Base-by-base conservation (phyloP, 2,329 filamentous ascomycete genomes). In the Zasmidium cellare region DNA sequence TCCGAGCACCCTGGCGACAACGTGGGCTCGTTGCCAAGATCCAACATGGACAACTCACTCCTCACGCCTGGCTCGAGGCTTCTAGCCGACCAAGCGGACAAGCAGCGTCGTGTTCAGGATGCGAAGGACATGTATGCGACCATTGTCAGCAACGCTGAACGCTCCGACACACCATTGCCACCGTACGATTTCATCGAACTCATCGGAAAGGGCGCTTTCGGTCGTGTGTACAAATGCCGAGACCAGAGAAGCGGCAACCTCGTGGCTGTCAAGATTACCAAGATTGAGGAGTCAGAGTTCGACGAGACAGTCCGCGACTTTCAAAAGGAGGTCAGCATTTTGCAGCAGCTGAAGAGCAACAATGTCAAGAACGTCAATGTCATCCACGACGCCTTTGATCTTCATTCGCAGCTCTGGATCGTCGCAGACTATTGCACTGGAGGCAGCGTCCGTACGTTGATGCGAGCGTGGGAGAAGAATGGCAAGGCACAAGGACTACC, bases 401-500 rank as follows among this genome's bases (percentile, higher is more conserved):
- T 93, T 38, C 88, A 89, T 45, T 87, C 89, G 65, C 85, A 90
- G 59, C 87, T 96, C 77, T 96, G 91, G 91, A 90, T 94, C 78
- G 85, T 94, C 56, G 92, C 89, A 58, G 90, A 94, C 75, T 92
- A 92, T 73, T 92, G 90, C 67, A 89, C 88, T 5, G 91, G 91
- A 61, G 91, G 91, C 50, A 94, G 90, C 72, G 87, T 96, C 6
- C 80, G 84, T 58, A 87, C 85, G 9, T 68, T 88, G 65, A 84
- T 87, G 79, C 77, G 79, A 59, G 60, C 64, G 14, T 66, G 60
- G 23, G 58, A 63, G 49, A 61, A 55, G 31, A 48, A 59, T 20
- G 56, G 60, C 41, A 58, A 56, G 48, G 52, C 61, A 3, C 66
- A 69, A 11, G 75, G 74, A 18, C 74, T 87, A 2, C 81, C 83